Conservation (phyloP, 1,139 yeast genomes). For the Geotrichum citri-aurantii region DNA sequence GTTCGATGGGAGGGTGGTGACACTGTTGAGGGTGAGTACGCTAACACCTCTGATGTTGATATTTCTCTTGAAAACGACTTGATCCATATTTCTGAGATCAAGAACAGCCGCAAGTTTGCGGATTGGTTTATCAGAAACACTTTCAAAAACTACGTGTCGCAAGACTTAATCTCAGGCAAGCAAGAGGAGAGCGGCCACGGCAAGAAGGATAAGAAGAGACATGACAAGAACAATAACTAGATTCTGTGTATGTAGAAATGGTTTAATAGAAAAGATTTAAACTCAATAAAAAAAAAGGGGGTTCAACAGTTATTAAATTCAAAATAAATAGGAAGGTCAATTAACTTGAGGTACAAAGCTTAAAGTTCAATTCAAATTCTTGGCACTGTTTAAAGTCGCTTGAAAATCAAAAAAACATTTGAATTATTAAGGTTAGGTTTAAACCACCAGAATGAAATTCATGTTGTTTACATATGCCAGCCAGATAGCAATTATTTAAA, state of each 20-base stretch:
- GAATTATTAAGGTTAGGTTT: no score
- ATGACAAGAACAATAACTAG: conserved; percentile 10
- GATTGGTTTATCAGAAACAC: conserved; percentile 48
- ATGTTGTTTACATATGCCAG: no score
- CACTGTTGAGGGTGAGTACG: conserved; percentile 39
- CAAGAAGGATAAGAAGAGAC: conserved; percentile 9
- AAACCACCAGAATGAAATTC: no score
- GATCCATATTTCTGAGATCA: conserved; percentile 43
- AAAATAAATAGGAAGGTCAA: no score
- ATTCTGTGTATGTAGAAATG: background rate
- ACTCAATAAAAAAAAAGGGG: background rate
- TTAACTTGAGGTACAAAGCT: no score
- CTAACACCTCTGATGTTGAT: conserved; percentile 42
- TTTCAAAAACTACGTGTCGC: conserved; percentile 41
- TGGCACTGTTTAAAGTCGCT: no score
- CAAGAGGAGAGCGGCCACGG: conserved; percentile 19
- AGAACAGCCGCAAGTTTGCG: conserved; percentile 43
- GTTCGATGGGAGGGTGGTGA: conserved; percentile 42
- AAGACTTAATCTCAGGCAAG: conserved; percentile 38
- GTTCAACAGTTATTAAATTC: no score
- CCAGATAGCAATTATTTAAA: no score
- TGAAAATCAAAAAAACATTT: no score
- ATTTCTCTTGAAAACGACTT: conserved; percentile 40
- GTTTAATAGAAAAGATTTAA: background rate
- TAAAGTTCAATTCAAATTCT: no score